Evolutionary conservation across 345 rosid genomes (phyloP).

Genomic region (Firmiana major): DNA sequence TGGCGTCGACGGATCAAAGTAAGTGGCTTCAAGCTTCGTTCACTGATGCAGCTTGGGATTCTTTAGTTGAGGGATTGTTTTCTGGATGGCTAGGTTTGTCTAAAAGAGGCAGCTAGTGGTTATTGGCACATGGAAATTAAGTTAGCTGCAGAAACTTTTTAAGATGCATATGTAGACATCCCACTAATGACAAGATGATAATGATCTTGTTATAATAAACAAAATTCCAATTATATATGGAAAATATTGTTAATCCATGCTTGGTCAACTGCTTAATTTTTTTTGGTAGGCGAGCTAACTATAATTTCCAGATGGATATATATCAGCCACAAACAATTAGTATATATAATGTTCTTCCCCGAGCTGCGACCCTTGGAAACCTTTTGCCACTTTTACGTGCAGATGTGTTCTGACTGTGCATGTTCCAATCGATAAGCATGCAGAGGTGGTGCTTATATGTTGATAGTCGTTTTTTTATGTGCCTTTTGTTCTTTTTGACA

Average conservation of each 20-base stretch:
- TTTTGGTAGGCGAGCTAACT: neutral
- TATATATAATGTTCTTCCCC: neutral
- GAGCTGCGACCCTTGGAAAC: neutral
- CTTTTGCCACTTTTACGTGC: neutral
- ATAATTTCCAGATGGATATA: neutral
- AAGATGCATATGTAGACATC: constrained; percentile 20
- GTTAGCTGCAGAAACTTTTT: neutral
- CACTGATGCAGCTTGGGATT: neutral
- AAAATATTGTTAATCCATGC: neutral
- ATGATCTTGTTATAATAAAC: too few relatives aligned
- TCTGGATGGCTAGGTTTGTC: neutral
- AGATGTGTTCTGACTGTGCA: neutral
- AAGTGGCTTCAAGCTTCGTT: neutral
- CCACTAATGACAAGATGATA: neutral
- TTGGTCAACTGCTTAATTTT: neutral
- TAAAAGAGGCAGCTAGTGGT: neutral
- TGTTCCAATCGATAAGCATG: neutral
- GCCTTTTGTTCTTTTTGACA: neutral
- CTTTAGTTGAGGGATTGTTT: neutral
- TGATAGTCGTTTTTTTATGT: neutral
- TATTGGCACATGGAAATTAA: neutral
- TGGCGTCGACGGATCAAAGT: neutral
- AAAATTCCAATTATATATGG: too few relatives aligned
- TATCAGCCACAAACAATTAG: neutral
- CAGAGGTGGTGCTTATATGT: neutral